Evolutionary conservation across 805 yeast species (phyloP).

Genomic region (Candida cerambycidarum): DNA sequence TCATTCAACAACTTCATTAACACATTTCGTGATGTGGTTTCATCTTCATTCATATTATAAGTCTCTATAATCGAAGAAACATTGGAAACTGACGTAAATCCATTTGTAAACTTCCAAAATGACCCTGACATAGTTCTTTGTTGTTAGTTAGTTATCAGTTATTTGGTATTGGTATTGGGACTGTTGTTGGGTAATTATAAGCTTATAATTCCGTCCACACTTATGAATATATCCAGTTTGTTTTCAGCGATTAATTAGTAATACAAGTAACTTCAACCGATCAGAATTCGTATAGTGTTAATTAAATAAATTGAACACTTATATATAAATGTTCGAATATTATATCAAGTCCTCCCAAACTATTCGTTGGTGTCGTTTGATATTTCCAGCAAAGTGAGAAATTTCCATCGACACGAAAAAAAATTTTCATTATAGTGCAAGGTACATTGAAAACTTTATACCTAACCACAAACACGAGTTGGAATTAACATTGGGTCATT

Average conservation of each 20-base stretch:
- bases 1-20: constrained; percentile 41
- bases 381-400: constrained; percentile 5
- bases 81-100: constrained; percentile 44
- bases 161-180: not conserved
- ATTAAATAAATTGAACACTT: too few relatives aligned
- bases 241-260: too few relatives aligned
- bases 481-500: too few relatives aligned
- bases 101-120: constrained; percentile 48
- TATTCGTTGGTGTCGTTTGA: constrained; percentile 4
- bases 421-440: too few relatives aligned
- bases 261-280: too few relatives aligned
- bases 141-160: too few relatives aligned
- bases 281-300: too few relatives aligned
- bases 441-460: too few relatives aligned
- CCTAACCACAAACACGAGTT: too few relatives aligned
- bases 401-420: constrained; percentile 8
- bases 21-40: constrained; percentile 9
- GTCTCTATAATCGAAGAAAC: constrained; percentile 40
- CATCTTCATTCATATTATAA: constrained; percentile 22
- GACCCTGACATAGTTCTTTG: constrained; percentile 54
- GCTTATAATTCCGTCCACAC: too few relatives aligned
- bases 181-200: too few relatives aligned
- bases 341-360: constrained; percentile 3
- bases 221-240: not conserved
- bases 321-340: not conserved